A percentile compares a stretch with the other conserved stretches of the same genome.
These are phyloP conservation scores for Aspergillus persii DNA, from an alignment of 2,329 filamentous ascomycete genomes.

Conservation along the genomic window DNA sequence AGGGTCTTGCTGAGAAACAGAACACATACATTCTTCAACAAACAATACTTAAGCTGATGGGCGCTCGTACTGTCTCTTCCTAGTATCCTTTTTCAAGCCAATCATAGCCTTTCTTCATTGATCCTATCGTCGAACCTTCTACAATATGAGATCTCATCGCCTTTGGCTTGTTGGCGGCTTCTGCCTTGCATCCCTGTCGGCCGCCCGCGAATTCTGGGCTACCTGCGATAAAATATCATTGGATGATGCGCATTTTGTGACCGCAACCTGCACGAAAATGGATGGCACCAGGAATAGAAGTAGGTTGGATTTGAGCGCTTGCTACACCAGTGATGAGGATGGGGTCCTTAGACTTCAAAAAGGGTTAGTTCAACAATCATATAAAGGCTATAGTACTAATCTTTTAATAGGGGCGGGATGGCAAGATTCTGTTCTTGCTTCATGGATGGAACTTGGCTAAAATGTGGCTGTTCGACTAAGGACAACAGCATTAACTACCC, in stretches of 20 bases:
- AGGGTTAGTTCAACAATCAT: neutral
- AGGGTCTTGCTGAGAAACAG: no score
- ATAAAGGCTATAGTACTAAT: neutral
- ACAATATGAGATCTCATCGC: neutral
- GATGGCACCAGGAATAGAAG: neutral
- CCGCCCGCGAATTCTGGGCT: neutral
- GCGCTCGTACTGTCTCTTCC: neutral
- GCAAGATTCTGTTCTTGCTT: neutral
- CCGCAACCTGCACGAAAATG: neutral
- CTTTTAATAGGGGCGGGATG: neutral
- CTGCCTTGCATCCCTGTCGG: neutral
- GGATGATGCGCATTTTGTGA: neutral
- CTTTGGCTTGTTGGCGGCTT: neutral
- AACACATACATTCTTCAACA: no score
- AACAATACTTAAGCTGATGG: no score
- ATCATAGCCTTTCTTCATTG: neutral
- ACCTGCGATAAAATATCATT: neutral
- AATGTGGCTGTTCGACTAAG: neutral
- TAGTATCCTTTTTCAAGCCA: neutral
- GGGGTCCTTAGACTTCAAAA: neutral
- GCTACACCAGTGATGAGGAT: neutral
- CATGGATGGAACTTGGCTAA: neutral
- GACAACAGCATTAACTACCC: neutral
- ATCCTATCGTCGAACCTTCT: neutral
- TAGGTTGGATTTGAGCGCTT: neutral